phyloP scores from a whole-genome alignment of 257 asterid species.

The Eustoma russellianum region DNA sequence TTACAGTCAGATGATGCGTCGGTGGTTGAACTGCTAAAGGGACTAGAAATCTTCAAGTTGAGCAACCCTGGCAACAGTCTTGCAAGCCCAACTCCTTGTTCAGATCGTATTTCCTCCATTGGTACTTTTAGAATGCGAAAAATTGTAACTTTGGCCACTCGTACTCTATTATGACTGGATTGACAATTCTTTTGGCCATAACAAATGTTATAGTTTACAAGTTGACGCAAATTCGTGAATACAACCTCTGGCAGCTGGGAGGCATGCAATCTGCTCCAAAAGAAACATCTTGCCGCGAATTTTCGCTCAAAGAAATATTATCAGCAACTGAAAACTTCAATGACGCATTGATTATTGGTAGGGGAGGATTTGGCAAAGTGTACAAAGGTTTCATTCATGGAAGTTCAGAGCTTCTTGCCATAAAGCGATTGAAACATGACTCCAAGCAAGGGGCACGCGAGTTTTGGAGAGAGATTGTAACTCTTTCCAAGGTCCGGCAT shows the following conservation, averaged over 20 bases:
- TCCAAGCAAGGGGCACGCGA: slow-evolving; percentile 16
- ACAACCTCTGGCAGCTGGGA: background rate
- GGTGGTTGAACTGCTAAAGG: background rate
- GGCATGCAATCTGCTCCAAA: background rate
- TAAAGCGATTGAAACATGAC: slow-evolving; percentile 6
- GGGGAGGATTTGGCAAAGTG: slow-evolving; percentile 10
- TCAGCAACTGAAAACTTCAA: slow-evolving; percentile 9
- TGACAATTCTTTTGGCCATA: background rate
- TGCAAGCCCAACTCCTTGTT: slow-evolving; percentile 7
- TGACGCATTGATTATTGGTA: slow-evolving; percentile 6
- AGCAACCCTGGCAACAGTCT: slow-evolving; percentile 8
- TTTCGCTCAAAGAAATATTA: slow-evolving; percentile 6
- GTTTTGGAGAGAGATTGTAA: slow-evolving; percentile 16
- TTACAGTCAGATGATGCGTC: slow-evolving; percentile 1
- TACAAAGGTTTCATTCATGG: slow-evolving; percentile 7
- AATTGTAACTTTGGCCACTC: background rate
- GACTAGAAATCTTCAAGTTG: slow-evolving; percentile 13
- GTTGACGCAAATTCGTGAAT: background rate
- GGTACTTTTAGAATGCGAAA: slow-evolving; percentile 3
- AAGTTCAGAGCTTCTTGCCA: background rate
- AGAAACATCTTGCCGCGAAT: background rate
- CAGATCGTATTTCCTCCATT: background rate
- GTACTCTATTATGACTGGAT: background rate
- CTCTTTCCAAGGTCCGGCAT: slow-evolving; percentile 13
- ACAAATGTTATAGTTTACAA: background rate